Evolutionary conservation across 2,329 filamentous ascomycete species (phyloP), one percentile per base, ranked within the genome.

Genomic region (Ophidiomyces ophidiicola): DNA sequence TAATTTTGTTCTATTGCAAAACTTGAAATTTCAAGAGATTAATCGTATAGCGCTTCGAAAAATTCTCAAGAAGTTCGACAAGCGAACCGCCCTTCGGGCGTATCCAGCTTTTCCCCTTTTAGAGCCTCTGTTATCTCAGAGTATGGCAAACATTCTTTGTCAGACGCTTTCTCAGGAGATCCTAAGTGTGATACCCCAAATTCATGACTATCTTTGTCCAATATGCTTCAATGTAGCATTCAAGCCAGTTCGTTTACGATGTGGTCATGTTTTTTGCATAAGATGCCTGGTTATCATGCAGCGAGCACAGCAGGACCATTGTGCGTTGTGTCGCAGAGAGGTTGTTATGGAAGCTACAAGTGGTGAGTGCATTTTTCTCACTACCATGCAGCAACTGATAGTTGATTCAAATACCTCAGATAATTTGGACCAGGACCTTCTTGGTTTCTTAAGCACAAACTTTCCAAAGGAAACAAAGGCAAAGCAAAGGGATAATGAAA

Each of bases 11-110:
- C 69, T 93, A n/a, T 67, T 92, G n/a, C 78, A 78, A 45, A 80
- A 81, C 36, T 68, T 93, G 47, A 78, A 79, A 43, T 93, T 92
- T 50, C 82, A 87, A 52, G 84, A 90, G 54, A 77, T 92, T 47
- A 92, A 93, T 52, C 74, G 75, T 47, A 72, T 72, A 20, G 85
- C 85, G 1, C 75, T 90, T 51, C 67, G 66, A 23, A 93, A 93
- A 58, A 93, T 93, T 36, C 62, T 93, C 38, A 93, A 93, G 58
- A 93, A 88, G 61, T 93, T 93, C 55, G 82, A 90, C 60, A 93
- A 93, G 60, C 74, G 77, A 43, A 93, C 85, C 1, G 76, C 80
- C 1, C 66, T 92, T 14, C 76, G 79, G 18, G 76, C 80, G 1
- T 76, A 76, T 26, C 64, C 71, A 24, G 69, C 68, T 0, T 81